Evolutionary conservation across 116 monocot genomes (phyloP).

Genomic region (Cymodocea nodosa): DNA sequence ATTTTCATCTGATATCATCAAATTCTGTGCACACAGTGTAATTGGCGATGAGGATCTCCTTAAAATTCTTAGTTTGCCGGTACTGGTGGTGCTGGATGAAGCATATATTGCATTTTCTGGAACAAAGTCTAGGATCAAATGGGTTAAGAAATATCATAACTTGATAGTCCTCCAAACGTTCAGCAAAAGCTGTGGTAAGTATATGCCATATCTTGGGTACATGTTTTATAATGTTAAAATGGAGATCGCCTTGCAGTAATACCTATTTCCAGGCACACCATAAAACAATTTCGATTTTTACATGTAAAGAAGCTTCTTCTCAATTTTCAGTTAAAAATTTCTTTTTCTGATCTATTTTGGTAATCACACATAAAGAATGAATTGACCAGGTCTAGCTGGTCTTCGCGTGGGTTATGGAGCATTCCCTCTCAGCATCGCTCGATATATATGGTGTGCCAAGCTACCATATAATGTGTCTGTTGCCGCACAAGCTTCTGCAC

Average conservation of each 20-base stretch:
- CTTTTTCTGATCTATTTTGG: no score
- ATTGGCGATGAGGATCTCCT: conserved; percentile 80
- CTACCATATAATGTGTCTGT: conserved; percentile 9
- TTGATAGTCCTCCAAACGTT: conserved; percentile 93
- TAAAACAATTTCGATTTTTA: no score
- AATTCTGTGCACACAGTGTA: conserved; percentile 36
- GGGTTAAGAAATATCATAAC: conserved; percentile 95
- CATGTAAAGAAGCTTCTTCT: no score
- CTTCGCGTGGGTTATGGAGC: conserved; percentile 11
- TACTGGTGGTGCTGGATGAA: conserved; percentile 96
- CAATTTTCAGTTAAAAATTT: no score
- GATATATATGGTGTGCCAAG: conserved; percentile 7
- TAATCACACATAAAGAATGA: no score
- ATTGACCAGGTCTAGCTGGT: conserved; percentile 8
- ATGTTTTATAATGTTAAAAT: no score
- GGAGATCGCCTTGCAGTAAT: no score
- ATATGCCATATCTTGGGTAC: neutral
- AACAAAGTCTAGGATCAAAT: conserved; percentile 66
- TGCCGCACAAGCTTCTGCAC: conserved; percentile 6
- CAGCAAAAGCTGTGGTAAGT: conserved; percentile 89
- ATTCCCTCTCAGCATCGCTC: conserved; percentile 4
- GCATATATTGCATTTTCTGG: conserved; percentile 94
- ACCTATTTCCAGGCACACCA: no score
- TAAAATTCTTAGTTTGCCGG: conserved; percentile 56
- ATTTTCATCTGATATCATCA: conserved; percentile 1